Conservation (phyloP, 805 yeast genomes). For the Groenewaldozyma salmanticensis region DNA sequence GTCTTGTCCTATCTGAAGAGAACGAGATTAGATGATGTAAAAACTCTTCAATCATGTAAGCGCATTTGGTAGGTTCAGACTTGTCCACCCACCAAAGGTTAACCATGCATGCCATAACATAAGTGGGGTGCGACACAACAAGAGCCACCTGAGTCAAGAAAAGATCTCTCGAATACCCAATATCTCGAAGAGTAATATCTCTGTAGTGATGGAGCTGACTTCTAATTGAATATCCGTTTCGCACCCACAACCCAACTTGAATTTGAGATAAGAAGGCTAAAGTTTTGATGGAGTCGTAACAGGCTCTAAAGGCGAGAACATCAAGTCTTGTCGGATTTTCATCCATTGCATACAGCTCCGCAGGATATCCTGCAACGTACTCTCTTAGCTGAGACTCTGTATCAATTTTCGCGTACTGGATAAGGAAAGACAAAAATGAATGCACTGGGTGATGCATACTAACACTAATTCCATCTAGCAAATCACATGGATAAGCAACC, state of each 20-base stretch:
- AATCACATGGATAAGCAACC: neutral
- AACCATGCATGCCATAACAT: conserved; percentile 47
- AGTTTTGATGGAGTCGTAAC: conserved; percentile 41
- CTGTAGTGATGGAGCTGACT: conserved; percentile 74
- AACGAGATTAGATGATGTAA: conserved; percentile 56
- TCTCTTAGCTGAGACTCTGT: conserved; percentile 17
- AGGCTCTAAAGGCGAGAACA: no score
- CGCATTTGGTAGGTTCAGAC: conserved; percentile 31
- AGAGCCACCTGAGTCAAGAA: conserved; percentile 56
- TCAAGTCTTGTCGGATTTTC: no score
- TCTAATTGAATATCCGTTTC: conserved; percentile 78
- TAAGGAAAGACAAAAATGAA: conserved; percentile 58
- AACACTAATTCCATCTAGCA: conserved; percentile 40
- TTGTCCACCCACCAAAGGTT: conserved; percentile 51
- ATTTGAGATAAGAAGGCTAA: conserved; percentile 74
- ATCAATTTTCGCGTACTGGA: conserved; percentile 38
- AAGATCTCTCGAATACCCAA: conserved; percentile 72
- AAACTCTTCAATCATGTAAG: conserved; percentile 72
- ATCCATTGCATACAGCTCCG: conserved; percentile 29
- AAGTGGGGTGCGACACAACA: conserved; percentile 46
- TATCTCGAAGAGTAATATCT: conserved; percentile 69
- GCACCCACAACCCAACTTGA: conserved; percentile 85
- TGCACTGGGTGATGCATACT: conserved; percentile 78
- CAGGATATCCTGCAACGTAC: neutral
- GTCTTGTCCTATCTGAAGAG: conserved; percentile 55